Percentiles rank a stretch among this genome's conserved stretches.
Conservation (phyloP, 2,329 filamentous ascomycete genomes). For the Aspergillus versicolor region DNA sequence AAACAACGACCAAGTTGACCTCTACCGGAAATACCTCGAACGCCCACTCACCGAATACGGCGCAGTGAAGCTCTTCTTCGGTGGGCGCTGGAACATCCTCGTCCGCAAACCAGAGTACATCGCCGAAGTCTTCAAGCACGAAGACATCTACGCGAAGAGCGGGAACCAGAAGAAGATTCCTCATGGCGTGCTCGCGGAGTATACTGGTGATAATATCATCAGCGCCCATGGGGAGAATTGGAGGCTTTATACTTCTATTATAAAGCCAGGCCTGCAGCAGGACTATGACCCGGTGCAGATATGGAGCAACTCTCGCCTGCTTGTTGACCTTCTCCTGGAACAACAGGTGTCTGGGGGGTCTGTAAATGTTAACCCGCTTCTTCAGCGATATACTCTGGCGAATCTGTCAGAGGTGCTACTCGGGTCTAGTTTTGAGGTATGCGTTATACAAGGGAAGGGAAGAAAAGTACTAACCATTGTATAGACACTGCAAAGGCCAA, state of each 20-base stretch:
- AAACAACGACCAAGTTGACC: background rate
- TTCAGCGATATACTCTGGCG: conserved; percentile 9
- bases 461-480: background rate
- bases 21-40: background rate
- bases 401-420: conserved; percentile 4
- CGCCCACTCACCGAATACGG: background rate
- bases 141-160: background rate
- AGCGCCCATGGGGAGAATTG: background rate
- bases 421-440: background rate
- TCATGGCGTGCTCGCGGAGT: background rate
- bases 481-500: background rate
- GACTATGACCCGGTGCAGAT: background rate
- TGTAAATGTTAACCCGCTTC: conserved; percentile 5
- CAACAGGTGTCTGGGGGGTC: background rate
- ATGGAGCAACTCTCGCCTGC: too few relatives aligned
- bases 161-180: background rate
- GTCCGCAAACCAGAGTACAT: background rate
- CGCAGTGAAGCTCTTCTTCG: background rate
- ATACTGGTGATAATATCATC: background rate
- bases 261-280: background rate
- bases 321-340: too few relatives aligned
- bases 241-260: background rate
- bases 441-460: background rate
- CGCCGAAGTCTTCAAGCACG: background rate
- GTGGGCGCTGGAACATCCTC: background rate